Evolutionary conservation across 2,329 filamentous ascomycete species (phyloP).

Genomic region (Tolypocladium endophyticum): DNA sequence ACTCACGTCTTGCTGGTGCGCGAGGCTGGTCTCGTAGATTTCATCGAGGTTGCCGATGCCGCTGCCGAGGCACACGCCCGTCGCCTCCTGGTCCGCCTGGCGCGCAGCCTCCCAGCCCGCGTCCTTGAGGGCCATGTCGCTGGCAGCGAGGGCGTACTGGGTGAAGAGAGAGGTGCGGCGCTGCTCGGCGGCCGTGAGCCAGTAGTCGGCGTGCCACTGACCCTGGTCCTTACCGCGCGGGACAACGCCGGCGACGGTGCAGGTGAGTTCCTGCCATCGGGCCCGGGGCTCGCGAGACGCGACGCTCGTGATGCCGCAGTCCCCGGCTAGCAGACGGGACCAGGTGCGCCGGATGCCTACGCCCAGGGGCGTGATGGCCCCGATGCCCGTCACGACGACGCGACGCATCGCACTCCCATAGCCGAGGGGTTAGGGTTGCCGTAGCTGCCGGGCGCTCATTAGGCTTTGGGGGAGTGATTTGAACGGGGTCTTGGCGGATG

Average conservation of each 20-base stretch:
- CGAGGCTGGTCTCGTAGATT: constrained; percentile 72
- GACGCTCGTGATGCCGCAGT: constrained; percentile 73
- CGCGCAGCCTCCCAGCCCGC: constrained; percentile 60
- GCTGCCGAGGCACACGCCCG: constrained; percentile 87
- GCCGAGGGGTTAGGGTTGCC: not conserved
- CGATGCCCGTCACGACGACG: constrained; percentile 76
- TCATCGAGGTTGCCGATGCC: constrained; percentile 93
- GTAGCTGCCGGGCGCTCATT: not conserved
- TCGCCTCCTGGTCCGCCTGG: constrained; percentile 58
- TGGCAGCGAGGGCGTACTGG: constrained; percentile 81
- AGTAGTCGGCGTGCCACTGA: constrained; percentile 43
- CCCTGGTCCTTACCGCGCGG: constrained; percentile 37
- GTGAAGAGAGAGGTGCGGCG: constrained; percentile 85
- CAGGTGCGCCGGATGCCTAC: constrained; percentile 71
- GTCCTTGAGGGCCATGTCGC: constrained; percentile 77
- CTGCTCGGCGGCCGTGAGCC: constrained; percentile 42
- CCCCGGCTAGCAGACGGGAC: constrained; percentile 66
- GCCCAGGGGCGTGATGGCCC: constrained; percentile 73
- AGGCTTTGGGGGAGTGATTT: not conserved
- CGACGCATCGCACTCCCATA: constrained; percentile 43
- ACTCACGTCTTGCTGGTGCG: constrained; percentile 65
- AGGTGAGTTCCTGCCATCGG: constrained; percentile 63
- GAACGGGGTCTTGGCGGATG: not conserved
- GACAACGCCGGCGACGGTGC: constrained; percentile 75
- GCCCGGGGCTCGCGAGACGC: constrained; percentile 43